Percentiles rank a stretch among this genome's conserved stretches.
Conservation (phyloP, 1,139 yeast genomes). For the Pneumocystis jirovecii region DNA sequence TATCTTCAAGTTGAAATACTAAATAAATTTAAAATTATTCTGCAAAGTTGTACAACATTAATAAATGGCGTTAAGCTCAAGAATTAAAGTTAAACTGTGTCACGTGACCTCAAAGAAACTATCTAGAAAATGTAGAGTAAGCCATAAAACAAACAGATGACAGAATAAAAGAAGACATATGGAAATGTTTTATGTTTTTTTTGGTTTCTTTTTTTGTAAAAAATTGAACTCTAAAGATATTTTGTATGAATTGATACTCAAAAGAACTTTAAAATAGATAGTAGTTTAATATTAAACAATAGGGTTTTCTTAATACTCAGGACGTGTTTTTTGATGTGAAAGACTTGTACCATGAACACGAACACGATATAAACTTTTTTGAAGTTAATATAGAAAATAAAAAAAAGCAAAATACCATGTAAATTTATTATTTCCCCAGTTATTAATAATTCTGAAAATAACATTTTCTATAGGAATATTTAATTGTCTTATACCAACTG, state of each 20-base stretch:
- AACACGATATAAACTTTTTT: conserved; percentile 19
- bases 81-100: too few species aligned
- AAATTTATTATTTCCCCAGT: conserved; percentile 24
- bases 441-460: conserved; percentile 19
- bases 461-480: conserved; percentile 15
- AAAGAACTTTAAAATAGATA: too few species aligned
- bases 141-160: background rate
- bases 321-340: background rate
- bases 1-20: background rate
- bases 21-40: background rate
- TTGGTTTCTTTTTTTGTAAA: background rate
- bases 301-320: background rate
- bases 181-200: background rate
- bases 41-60: background rate
- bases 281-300: too few species aligned
- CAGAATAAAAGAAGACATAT: background rate
- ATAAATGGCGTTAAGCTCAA: background rate
- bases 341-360: conserved; percentile 21
- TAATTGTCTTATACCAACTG: conserved; percentile 14
- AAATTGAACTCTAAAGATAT: too few species aligned
- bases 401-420: conserved; percentile 18
- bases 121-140: too few species aligned
- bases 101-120: background rate
- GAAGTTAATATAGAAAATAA: background rate
- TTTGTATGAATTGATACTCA: too few species aligned